These are phyloP conservation scores for Endocarpon pusillum DNA, from an alignment of 495 filamentous ascomycete species.

Conservation along the genomic window DNA sequence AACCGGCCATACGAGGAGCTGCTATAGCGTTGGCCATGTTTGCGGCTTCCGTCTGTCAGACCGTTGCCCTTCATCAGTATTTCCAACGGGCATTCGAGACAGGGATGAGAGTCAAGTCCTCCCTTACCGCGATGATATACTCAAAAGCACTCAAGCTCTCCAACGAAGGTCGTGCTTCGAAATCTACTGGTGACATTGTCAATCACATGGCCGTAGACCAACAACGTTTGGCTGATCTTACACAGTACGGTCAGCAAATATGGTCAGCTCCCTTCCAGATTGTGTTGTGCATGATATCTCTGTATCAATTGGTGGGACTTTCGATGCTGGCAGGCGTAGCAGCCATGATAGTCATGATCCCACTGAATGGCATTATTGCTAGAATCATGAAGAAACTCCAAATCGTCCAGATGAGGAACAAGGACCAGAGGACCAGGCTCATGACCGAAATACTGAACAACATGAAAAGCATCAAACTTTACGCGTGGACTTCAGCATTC, in stretches of 20 bases:
- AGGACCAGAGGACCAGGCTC: conserved; percentile 79
- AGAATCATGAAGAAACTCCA: conserved; percentile 86
- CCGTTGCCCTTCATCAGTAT: conserved; percentile 73
- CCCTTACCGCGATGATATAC: conserved; percentile 81
- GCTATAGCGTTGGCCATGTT: conserved; percentile 92
- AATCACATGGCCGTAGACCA: conserved; percentile 98
- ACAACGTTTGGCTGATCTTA: conserved; percentile 83
- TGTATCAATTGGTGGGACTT: conserved; percentile 82
- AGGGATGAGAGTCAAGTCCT: conserved; percentile 88
- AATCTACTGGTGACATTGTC: conserved; percentile 95
- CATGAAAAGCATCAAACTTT: conserved; percentile 98
- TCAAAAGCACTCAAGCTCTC: conserved; percentile 77
- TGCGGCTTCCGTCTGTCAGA: conserved; percentile 67
- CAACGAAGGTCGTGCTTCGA: conserved; percentile 77
- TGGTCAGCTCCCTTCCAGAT: conserved; percentile 98
- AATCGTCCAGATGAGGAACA: conserved; percentile 97
- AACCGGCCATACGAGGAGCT: conserved; percentile 68
- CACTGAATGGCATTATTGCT: conserved; percentile 86
- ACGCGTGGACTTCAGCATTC: conserved; percentile 92
- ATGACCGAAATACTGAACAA: conserved; percentile 99
- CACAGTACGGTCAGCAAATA: conserved; percentile 84
- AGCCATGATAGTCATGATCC: conserved; percentile 96
- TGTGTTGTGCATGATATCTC: conserved; percentile 76
- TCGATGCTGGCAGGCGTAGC: conserved; percentile 95
- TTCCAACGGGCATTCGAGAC: conserved; percentile 91